Evolutionary conservation across 305 asterid genomes (phyloP).

Genomic region (Ajuga reptans): DNA sequence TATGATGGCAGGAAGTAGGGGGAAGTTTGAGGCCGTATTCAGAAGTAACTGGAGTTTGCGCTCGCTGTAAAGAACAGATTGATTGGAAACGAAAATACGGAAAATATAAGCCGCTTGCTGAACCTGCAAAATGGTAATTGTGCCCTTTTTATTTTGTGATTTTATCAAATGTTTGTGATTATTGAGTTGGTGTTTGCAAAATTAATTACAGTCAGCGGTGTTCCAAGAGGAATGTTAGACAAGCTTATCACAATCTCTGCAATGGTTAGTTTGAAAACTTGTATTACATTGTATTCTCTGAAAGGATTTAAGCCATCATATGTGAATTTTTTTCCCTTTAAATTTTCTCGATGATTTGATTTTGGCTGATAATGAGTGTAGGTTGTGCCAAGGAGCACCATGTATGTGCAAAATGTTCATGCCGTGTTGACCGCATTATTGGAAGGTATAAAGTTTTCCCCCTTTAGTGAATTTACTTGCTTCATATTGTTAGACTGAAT

Average conservation of each 20-base stretch:
- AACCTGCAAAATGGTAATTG: constrained; percentile 81
- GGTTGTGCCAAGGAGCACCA: constrained; percentile 90
- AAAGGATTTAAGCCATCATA: neutral
- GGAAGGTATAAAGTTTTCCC: constrained; percentile 47
- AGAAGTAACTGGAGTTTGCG: constrained; percentile 77
- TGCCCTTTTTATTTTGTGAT: neutral
- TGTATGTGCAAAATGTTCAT: constrained; percentile 83
- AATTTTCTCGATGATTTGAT: neutral
- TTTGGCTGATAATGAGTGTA: constrained; percentile 22
- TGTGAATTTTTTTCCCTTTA: neutral
- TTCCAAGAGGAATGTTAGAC: constrained; percentile 88
- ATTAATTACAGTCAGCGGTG: constrained; percentile 59
- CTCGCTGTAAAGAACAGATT: constrained; percentile 77
- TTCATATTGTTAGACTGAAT: neutral
- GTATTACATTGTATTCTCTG: neutral
- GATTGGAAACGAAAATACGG: constrained; percentile 93
- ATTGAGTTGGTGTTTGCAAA: neutral
- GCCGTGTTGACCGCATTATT: constrained; percentile 50
- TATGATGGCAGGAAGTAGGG: constrained; percentile 58
- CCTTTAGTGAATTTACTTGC: neutral
- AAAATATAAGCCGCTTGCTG: constrained; percentile 64
- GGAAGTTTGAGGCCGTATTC: constrained; percentile 68
- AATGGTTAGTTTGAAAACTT: constrained; percentile 38
- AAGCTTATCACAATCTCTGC: constrained; percentile 86
- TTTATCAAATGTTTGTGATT: neutral